These are phyloP conservation scores for Drechslera avenae DNA, from an alignment of 2,329 filamentous ascomycete genomes.

Conservation along the genomic window DNA sequence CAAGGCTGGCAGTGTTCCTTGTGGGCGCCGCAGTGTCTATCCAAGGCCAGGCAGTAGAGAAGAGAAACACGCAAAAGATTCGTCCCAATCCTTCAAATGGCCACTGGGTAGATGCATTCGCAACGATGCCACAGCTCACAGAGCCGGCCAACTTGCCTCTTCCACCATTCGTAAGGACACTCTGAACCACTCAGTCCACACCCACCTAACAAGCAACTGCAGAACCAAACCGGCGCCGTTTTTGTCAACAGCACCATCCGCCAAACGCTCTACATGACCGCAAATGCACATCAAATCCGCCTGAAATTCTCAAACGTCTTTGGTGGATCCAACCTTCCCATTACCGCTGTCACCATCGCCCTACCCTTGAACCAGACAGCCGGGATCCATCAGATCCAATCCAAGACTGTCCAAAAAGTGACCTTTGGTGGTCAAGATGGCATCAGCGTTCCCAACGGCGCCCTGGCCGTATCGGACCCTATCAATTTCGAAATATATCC, in stretches of 20 bases:
- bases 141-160: constrained; percentile 67
- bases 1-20: constrained; percentile 19
- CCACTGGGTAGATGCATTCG: constrained; percentile 69
- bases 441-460: constrained; percentile 60
- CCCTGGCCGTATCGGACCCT: constrained; percentile 65
- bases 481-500: constrained; percentile 60
- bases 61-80: constrained; percentile 10
- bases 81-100: constrained; percentile 40
- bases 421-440: constrained; percentile 63
- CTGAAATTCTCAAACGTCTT: constrained; percentile 70
- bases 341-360: constrained; percentile 64
- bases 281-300: constrained; percentile 62
- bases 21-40: constrained; percentile 19
- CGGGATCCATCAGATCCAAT: constrained; percentile 60
- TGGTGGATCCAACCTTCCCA: constrained; percentile 63
- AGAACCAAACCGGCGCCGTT: constrained; percentile 60
- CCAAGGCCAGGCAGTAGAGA: constrained; percentile 10
- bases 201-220: background rate
- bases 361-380: constrained; percentile 60
- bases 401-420: constrained; percentile 58
- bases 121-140: constrained; percentile 68
- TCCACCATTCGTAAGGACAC: constrained; percentile 55
- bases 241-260: constrained; percentile 68
- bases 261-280: constrained; percentile 67
- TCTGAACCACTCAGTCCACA: background rate